Base-by-base conservation (phyloP, 176 grass and related monocot genomes). In the Carex kokanica region DNA sequence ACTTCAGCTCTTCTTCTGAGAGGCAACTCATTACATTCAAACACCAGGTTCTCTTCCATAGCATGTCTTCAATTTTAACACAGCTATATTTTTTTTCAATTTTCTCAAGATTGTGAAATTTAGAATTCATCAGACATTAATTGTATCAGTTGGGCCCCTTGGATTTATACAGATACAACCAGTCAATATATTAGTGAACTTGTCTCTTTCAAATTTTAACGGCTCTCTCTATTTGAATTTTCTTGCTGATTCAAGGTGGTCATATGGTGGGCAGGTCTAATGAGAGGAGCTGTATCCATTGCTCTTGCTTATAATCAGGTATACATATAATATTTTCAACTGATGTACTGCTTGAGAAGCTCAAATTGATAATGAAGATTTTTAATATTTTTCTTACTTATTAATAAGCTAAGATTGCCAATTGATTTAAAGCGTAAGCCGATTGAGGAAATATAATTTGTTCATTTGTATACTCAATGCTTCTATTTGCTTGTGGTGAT, bases 231-330 rank as follows among this genome's bases (percentile, higher is more conserved):
- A 6, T 67, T 69, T 17, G 0, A 69, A 78, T 55, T 73, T 53
- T 71, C 67, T 55, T 82, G 34, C 64, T 65, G 71, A 41, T 55
- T 32, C 4, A 85, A 97, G 92, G 72, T 91, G 3, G 88, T 97
- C 21, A 94, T 97, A 63, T 97, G 94, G 94, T 97, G 92, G 94
- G 94, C 88, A 70, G 94, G 92, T 78, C 90, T 97, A 66, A 97
- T 94, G 90, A 92, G 94, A 88, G 88, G 92, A 0, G 90, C 92
- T 17, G 92, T 94, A 81, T 97, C 90, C n/a, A 85, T 97, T 51
- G 92, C 90, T 1, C 85, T 97, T 60, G 92, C 90, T 74, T 97
- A 92, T 60, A 94, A 89, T 89, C 90, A 97, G 94, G 90, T 94
- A 57, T 6, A 9, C n/a, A 59, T 25, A 15, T 70, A 31, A 31